Percentiles rank a stretch among this genome's conserved stretches.
Conservation (phyloP, 2,329 filamentous ascomycete species). For the Penicillium sp. region DNA sequence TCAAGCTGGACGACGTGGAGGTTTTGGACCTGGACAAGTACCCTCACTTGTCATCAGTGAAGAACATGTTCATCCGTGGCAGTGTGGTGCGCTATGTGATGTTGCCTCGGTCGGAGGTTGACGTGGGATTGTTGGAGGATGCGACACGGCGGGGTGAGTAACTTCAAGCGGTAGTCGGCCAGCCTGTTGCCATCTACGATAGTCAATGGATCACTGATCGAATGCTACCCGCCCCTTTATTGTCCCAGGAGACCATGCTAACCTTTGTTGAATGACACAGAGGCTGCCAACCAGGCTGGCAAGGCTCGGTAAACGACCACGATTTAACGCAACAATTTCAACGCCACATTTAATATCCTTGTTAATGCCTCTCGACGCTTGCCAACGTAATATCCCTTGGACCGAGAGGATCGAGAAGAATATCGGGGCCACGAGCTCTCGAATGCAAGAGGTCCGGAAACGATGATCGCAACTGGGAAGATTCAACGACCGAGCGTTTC, state of each 20-base stretch:
- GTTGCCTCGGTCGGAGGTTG: conserved; percentile 77
- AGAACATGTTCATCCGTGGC: conserved; percentile 93
- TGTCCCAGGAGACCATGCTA: not conserved
- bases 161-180: not conserved
- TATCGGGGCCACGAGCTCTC: not conserved
- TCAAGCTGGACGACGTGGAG: conserved; percentile 94
- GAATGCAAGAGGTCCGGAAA: not conserved
- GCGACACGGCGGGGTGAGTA: conserved; percentile 77
- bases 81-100: conserved; percentile 93
- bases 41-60: conserved; percentile 86
- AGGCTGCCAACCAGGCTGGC: conserved; percentile 52
- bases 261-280: conserved; percentile 22
- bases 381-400: conserved; percentile 9
- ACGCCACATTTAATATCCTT: conserved; percentile 17
- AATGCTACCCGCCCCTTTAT: not conserved
- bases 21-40: conserved; percentile 94
- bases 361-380: conserved; percentile 15
- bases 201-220: not conserved
- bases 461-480: not conserved
- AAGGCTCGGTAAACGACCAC: conserved; percentile 46
- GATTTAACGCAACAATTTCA: conserved; percentile 18
- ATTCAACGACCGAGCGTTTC: not conserved
- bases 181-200: not conserved
- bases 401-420: conserved; percentile 1
- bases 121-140: conserved; percentile 85